Evolutionary conservation across 78 protist genomes (phyloP), one percentile per base, ranked within the genome.

Genomic region (Dictyostelium intermedium): DNA sequence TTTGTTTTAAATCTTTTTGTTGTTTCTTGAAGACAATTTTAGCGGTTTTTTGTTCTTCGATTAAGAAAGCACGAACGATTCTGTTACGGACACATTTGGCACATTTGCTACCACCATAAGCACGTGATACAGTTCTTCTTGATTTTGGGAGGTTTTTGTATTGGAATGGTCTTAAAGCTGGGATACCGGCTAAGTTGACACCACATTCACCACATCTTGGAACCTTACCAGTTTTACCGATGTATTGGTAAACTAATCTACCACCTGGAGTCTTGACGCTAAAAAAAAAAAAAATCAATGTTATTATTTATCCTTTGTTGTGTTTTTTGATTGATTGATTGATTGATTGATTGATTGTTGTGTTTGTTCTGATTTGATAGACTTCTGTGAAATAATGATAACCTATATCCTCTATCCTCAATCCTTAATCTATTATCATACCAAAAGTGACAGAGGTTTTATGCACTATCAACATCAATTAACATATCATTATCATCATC

Each of bases 1-100:
- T 82, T 80, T 80, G 84, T 80, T 80, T 80, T 41, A 47, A 80
- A 20, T 80, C 72, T 56, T 76, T 78, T 66, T 80, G 94, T 89
- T 89, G 85, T 56, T 89, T 89, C 92, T 92, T 95, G 94, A 92
- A 91, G 70, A 98, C 97, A 35, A 84, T 83, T 98, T 98, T 98
- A 85, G 98, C 99, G 86, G 98, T 92, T 97, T 97, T 97, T 97
- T 97, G 99, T 96, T 98, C 99, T 97, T 98, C 99, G 8, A 98
- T 78, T 81, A 98, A 97, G 99, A 98, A 98, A 16, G 99, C 99
- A 63, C 99, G 98, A 61, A 98, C 89, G 92, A 98, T 91, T 82
- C 99, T 92, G 45, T 92, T 85, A 83, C 98, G 97, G 47, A 98
- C 99, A 94, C 98, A 98, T 50, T 6, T 39, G 47, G 83, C 91